Conservation (phyloP, 148 eudicot genomes). For the Fagopyrum tataricum region DNA sequence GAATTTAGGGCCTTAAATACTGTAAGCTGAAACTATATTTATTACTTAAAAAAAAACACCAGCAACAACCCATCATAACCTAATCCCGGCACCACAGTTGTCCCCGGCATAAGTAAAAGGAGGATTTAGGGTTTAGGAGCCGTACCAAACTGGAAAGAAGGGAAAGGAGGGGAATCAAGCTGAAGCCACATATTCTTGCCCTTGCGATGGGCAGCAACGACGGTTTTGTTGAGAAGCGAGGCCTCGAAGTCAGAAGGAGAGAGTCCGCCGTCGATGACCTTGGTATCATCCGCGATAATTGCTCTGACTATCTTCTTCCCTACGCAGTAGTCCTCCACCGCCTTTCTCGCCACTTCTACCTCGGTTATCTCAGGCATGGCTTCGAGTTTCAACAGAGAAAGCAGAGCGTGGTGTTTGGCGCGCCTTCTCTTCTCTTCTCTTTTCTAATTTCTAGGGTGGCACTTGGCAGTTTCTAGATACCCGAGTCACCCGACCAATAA, state of each 20-base stretch:
- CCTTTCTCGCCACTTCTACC: slow-evolving; percentile 91
- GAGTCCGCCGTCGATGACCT: slow-evolving; percentile 71
- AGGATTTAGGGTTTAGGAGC: slow-evolving; percentile 27
- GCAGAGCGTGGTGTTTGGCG: slow-evolving; percentile 23
- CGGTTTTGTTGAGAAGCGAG: slow-evolving; percentile 60
- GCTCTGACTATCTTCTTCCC: slow-evolving; percentile 68
- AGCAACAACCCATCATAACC: not conserved
- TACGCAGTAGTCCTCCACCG: slow-evolving; percentile 54
- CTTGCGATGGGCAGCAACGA: slow-evolving; percentile 75
- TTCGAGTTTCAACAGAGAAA: slow-evolving; percentile 8
- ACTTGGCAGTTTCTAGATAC: too few relatives aligned
- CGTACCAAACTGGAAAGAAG: slow-evolving; percentile 90
- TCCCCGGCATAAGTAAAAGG: not conserved
- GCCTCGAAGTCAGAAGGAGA: slow-evolving; percentile 59
- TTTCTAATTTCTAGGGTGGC: too few relatives aligned
- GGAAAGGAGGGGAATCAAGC: slow-evolving; percentile 92
- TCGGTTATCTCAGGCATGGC: slow-evolving; percentile 94
- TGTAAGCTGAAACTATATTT: not conserved
- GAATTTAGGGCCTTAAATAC: not conserved
- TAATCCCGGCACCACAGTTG: not conserved
- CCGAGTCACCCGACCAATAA: too few relatives aligned
- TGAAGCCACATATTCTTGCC: slow-evolving; percentile 94
- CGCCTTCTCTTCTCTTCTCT: slow-evolving; percentile 18
- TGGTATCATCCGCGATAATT: slow-evolving; percentile 61
- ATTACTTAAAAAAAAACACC: not conserved